Conservation (phyloP, 192 early-diverging fungal genomes). For the Linnemannia hyalina region DNA sequence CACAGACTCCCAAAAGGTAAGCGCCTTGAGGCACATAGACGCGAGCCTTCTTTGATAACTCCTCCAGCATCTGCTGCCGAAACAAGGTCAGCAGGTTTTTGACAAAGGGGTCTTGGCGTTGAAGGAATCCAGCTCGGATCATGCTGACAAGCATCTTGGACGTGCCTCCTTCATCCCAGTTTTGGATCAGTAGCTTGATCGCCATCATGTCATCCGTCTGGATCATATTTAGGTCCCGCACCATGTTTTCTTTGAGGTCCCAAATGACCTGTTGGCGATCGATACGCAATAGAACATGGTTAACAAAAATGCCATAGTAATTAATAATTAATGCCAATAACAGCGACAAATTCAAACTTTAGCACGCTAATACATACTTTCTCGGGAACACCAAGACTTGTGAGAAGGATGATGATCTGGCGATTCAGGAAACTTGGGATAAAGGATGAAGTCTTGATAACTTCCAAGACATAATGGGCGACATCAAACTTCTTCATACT, state of each 20-base stretch:
- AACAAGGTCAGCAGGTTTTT: slow-evolving; percentile 60
- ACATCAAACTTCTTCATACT: slow-evolving; percentile 74
- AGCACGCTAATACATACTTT: slow-evolving; percentile 5
- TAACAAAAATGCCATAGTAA: not conserved
- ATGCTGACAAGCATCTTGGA: slow-evolving; percentile 55
- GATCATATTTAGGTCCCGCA: slow-evolving; percentile 55
- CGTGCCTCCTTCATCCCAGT: slow-evolving; percentile 62
- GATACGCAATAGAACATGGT: not conserved
- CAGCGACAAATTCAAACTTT: not conserved
- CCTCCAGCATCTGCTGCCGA: slow-evolving; percentile 58
- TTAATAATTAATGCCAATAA: not conserved
- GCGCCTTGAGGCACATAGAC: slow-evolving; percentile 67
- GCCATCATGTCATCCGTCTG: slow-evolving; percentile 53
- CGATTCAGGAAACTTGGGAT: slow-evolving; percentile 72
- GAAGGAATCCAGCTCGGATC: slow-evolving; percentile 64
- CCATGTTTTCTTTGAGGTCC: slow-evolving; percentile 59
- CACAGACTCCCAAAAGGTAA: slow-evolving; percentile 68
- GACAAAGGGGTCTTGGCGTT: slow-evolving; percentile 58
- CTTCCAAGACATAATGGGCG: slow-evolving; percentile 63
- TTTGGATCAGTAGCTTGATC: slow-evolving; percentile 44
- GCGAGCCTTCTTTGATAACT: slow-evolving; percentile 66
- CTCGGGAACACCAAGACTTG: slow-evolving; percentile 69
- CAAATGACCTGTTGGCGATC: slow-evolving; percentile 57
- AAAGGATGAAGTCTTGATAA: slow-evolving; percentile 66
- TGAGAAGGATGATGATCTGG: slow-evolving; percentile 73